Conservation (phyloP, 108 stramenopile species). For the Ochromonas danica region DNA sequence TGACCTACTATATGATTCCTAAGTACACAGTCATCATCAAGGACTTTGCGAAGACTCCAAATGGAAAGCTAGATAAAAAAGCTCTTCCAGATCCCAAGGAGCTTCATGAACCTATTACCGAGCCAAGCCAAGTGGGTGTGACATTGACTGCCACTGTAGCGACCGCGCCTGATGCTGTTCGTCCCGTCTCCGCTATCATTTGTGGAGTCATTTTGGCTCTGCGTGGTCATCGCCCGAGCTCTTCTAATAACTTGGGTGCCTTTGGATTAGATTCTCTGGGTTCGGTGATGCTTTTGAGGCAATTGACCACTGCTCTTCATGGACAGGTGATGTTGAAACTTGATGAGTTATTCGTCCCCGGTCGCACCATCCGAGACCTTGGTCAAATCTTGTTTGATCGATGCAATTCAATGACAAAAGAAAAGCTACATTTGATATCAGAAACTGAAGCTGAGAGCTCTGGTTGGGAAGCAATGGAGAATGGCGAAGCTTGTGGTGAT, state of each 20-base stretch:
- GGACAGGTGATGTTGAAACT: not conserved
- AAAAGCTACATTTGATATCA: too few species aligned
- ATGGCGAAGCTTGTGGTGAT: not conserved
- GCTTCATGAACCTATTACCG: not conserved
- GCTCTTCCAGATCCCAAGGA: constrained; percentile 1
- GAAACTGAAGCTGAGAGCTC: too few species aligned
- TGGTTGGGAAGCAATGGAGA: not conserved
- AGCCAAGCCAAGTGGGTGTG: not conserved
- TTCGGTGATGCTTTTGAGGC: constrained; percentile 1
- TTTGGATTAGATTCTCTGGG: constrained; percentile 11
- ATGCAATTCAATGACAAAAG: too few species aligned
- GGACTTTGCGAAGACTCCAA: constrained; percentile 1
- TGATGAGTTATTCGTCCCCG: too few species aligned
- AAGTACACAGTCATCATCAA: constrained; percentile 12
- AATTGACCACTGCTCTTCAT: not conserved
- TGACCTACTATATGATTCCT: constrained; percentile 24
- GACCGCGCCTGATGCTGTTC: too few species aligned
- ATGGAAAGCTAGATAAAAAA: constrained; percentile 21
- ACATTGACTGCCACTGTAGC: not conserved
- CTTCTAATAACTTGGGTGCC: not conserved
- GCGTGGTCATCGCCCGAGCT: constrained; percentile 16
- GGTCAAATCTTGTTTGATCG: not conserved
- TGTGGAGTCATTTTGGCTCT: not conserved
- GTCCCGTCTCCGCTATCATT: too few species aligned
- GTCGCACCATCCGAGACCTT: not conserved